These are phyloP conservation scores for Acaromyces ingoldii DNA, from an alignment of 1,284 basidiomycete species.

Conservation along the genomic window DNA sequence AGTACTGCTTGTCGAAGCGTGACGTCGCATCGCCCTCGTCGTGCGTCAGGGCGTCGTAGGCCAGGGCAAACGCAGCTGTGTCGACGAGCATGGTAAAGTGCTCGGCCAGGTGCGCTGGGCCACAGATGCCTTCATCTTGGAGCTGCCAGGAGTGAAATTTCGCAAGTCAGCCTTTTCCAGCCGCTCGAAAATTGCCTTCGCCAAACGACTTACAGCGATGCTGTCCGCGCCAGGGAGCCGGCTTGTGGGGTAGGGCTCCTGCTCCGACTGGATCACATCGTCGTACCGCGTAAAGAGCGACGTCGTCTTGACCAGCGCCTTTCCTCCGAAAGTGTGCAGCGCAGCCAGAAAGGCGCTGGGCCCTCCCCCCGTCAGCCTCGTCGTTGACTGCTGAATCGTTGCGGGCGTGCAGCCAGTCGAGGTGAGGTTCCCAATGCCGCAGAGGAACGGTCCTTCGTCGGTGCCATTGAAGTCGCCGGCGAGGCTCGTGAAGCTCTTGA, in stretches of 20 bases:
- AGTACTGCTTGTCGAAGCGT: no score
- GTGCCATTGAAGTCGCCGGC: conserved; percentile 48
- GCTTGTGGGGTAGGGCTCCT: conserved; percentile 11
- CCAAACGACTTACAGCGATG: no score
- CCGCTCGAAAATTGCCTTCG: no score
- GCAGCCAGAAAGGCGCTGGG: conserved; percentile 37
- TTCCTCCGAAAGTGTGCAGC: conserved; percentile 24
- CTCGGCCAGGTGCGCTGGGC: conserved; percentile 13
- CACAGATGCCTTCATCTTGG: conserved; percentile 22
- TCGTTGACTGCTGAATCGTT: conserved; percentile 42
- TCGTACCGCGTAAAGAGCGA: conserved; percentile 23
- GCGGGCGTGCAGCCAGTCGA: conserved; percentile 20
- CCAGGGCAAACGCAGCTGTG: conserved; percentile 16
- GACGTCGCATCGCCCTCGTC: conserved; percentile 8
- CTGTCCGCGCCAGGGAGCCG: conserved; percentile 15
- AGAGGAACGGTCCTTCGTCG: conserved; percentile 19
- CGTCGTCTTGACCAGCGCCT: conserved; percentile 42
- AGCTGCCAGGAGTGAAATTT: no score
- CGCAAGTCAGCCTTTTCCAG: no score
- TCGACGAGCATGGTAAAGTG: conserved; percentile 22
- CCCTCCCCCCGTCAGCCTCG: background rate
- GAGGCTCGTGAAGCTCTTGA: conserved; percentile 33
- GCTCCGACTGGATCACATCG: conserved; percentile 44
- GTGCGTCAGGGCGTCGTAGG: conserved; percentile 10
- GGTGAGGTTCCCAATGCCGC: conserved; percentile 12